These are phyloP conservation scores for Trametes versicolor DNA, from an alignment of 1,284 basidiomycete species.

Conservation along the genomic window DNA sequence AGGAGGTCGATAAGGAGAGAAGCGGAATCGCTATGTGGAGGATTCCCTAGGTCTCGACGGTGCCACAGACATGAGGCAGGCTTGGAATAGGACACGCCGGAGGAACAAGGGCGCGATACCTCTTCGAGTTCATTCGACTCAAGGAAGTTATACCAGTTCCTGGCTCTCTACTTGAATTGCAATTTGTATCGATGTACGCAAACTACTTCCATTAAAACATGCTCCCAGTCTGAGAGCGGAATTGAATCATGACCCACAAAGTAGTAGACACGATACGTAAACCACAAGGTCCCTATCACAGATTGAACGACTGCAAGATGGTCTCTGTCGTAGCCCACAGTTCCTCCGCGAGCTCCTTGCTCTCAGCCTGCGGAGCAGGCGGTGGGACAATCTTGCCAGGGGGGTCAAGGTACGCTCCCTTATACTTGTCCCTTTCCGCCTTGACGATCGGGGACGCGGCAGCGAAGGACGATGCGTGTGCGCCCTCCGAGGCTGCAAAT, in stretches of 20 bases:
- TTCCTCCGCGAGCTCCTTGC: conserved; percentile 54
- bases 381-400: conserved; percentile 46
- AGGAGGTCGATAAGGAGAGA: conserved; percentile 64
- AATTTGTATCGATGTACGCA: neutral
- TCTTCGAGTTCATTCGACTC: too few species aligned
- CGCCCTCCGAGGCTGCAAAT: conserved; percentile 44
- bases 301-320: conserved; percentile 37
- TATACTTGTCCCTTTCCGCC: conserved; percentile 52
- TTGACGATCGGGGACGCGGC: conserved; percentile 51
- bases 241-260: too few species aligned
- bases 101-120: neutral
- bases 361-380: conserved; percentile 43
- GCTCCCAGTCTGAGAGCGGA: too few species aligned
- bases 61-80: neutral
- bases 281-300: conserved; percentile 8
- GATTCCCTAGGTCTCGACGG: conserved; percentile 53
- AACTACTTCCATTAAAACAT: neutral
- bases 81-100: neutral
- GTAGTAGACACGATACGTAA: neutral
- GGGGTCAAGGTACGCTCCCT: conserved; percentile 55
- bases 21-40: conserved; percentile 71
- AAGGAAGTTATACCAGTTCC: too few species aligned
- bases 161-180: neutral
- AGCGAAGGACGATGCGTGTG: conserved; percentile 56
- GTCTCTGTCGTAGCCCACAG: conserved; percentile 55